Base-by-base conservation (phyloP, 1,139 yeast genomes). In the Candida dubliniensis region DNA sequence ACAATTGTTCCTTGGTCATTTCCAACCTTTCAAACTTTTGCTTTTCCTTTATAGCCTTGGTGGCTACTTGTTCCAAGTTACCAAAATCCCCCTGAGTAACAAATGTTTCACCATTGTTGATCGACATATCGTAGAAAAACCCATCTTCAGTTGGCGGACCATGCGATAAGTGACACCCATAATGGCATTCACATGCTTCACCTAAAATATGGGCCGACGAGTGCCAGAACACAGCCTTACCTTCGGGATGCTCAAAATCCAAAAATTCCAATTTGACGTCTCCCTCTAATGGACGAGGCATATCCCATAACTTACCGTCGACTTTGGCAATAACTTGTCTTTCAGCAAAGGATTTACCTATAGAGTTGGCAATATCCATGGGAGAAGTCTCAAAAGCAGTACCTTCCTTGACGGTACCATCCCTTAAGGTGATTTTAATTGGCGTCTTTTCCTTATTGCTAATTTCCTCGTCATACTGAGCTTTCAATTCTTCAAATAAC, bases 81-180 rank as follows among this genome's bases (percentile, higher is more conserved):
- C 84, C 76, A 74, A 89, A 95, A 64, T 95, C 99, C 35, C 80
- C 75, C 63, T 86, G 91, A 42, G 90, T 74, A 34, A 93, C 93
- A 15, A 84, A 85, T 31, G 67, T 65, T 58, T 87, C 83, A 58
- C 95, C 95, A 50, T 77, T 74, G 57, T 87, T 87, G 61, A 90
- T 84, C 48, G 96, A 79, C 88, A 95, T 90, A 64, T 95, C 99
- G 67, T 95, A 95, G 74, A 93, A 95, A 70, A 95, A 95, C 40
- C 99, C 99, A 54, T 91, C 98, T 42, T 86, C 91, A 49, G 97
- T 93, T 63, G 99, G 99, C 37, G 99, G 99, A 52, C 99, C 99
- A 53, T 72, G 69, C 32, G 78, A 72, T 52, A 95, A 81, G 63
- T 91, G 96, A 54, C 96, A 95, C 53, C 97, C 98, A 64, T 85